Conservation (phyloP, 2,329 filamentous ascomycete genomes). For the Thermomyces lanuginosus region DNA sequence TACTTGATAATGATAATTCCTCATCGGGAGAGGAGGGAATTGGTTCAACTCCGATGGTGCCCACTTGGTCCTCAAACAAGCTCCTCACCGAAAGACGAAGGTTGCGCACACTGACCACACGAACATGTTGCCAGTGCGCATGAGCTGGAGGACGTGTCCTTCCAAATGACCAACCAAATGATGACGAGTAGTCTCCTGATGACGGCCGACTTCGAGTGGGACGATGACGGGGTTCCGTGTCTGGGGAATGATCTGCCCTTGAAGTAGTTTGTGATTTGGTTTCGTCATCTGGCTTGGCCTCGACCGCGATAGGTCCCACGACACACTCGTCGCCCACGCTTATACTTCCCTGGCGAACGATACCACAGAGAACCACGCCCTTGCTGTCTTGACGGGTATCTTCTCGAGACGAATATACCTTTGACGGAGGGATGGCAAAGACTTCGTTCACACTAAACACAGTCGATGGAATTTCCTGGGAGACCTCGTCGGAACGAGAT, state of each 20-base stretch:
- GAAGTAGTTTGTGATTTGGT: slow-evolving; percentile 18
- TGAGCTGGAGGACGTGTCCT: slow-evolving; percentile 37
- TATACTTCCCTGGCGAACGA: slow-evolving; percentile 63
- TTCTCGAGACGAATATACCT: slow-evolving; percentile 32
- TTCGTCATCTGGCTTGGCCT: slow-evolving; percentile 36
- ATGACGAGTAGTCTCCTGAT: slow-evolving; percentile 19
- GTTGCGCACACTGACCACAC: slow-evolving; percentile 73
- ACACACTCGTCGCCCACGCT: slow-evolving; percentile 62
- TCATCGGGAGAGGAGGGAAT: slow-evolving; percentile 11
- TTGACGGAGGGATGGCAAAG: slow-evolving; percentile 56
- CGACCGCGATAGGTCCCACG: slow-evolving; percentile 53
- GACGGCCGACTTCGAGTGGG: slow-evolving; percentile 16
- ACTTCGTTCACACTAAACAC: slow-evolving; percentile 87
- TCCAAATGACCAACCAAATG: slow-evolving; percentile 16
- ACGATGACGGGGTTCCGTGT: slow-evolving; percentile 10
- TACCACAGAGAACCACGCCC: slow-evolving; percentile 67
- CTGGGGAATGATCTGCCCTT: slow-evolving; percentile 8
- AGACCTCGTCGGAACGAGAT: too few species aligned
- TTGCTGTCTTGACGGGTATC: slow-evolving; percentile 30
- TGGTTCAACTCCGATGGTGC: slow-evolving; percentile 61
- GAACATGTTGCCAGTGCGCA: slow-evolving; percentile 65
- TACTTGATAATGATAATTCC: slow-evolving; percentile 10
- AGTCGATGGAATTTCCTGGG: slow-evolving; percentile 39
- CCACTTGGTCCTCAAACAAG: slow-evolving; percentile 67
- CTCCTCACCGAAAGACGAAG: slow-evolving; percentile 65